phyloP scores from a whole-genome alignment of 306 rosid species.

The Acacia confusa region DNA sequence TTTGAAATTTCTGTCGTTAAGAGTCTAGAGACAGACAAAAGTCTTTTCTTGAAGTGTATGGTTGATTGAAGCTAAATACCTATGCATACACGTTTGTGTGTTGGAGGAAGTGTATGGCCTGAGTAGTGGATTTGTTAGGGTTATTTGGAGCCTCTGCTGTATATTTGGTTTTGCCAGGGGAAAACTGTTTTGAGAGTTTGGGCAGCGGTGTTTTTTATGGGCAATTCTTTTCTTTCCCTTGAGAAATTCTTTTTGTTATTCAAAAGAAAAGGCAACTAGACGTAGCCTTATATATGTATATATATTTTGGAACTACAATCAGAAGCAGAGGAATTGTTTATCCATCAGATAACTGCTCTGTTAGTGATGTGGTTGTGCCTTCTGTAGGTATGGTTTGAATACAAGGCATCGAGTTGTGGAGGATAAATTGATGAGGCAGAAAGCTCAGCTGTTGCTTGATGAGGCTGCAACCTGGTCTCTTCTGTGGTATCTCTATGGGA shows the following conservation, averaged over 20 bases:
- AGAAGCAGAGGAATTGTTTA: conserved; percentile 1
- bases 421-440: conserved; percentile 95
- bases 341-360: conserved; percentile 23
- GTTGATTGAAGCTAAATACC: conserved; percentile 5
- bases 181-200: neutral
- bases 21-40: conserved; percentile 5
- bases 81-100: neutral
- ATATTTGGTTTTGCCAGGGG: neutral
- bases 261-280: neutral
- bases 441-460: conserved; percentile 85
- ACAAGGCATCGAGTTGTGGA: conserved; percentile 74
- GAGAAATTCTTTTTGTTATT: conserved; percentile 5
- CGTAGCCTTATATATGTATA: neutral
- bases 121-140: conserved; percentile 12
- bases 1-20: conserved; percentile 5
- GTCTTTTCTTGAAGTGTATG: neutral
- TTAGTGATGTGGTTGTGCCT: conserved; percentile 17
- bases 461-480: conserved; percentile 99
- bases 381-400: conserved; percentile 65
- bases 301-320: neutral
- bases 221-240: conserved; percentile 2
- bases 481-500: conserved; percentile 91
- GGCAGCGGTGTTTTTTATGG: neutral
- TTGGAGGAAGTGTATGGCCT: neutral
- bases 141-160: conserved; percentile 5